These are phyloP conservation scores for Spiraea crenata DNA, from an alignment of 331 rosid genomes.

Conservation along the genomic window DNA sequence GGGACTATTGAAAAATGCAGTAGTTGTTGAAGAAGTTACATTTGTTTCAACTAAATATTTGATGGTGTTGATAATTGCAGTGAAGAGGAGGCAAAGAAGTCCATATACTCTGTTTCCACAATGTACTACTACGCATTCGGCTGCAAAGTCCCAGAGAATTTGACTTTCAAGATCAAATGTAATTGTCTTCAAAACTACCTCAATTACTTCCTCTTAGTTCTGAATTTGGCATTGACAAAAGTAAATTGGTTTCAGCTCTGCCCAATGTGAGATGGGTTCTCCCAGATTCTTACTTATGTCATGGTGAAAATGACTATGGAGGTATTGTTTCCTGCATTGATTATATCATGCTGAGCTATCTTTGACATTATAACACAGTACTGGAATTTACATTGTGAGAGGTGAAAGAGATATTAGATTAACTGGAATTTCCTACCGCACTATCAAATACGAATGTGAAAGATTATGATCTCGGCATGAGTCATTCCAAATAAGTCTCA, in stretches of 20 bases:
- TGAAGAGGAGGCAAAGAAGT: constrained; percentile 17
- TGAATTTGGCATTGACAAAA: not conserved
- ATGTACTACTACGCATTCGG: constrained; percentile 10
- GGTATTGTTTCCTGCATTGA: not conserved
- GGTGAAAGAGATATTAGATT: not conserved
- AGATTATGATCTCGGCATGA: not conserved
- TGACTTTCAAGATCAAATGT: constrained; percentile 6
- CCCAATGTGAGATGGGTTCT: constrained; percentile 20
- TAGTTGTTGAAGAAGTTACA: not conserved
- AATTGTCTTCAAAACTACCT: not conserved
- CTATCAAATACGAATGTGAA: not conserved
- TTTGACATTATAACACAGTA: too few relatives aligned
- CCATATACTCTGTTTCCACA: constrained; percentile 12
- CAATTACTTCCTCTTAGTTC: not conserved
- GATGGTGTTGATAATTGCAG: not conserved
- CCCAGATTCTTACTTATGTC: constrained; percentile 9
- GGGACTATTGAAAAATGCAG: too few relatives aligned
- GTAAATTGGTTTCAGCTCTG: not conserved
- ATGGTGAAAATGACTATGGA: constrained; percentile 9
- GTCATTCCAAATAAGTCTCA: not conserved
- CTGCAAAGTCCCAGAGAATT: constrained; percentile 20
- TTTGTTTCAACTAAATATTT: not conserved
- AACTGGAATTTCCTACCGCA: too few relatives aligned
- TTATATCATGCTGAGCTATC: not conserved
- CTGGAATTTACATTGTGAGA: too few relatives aligned